Conservation (phyloP, 108 stramenopile genomes). For the Conticribra guillardii region DNA sequence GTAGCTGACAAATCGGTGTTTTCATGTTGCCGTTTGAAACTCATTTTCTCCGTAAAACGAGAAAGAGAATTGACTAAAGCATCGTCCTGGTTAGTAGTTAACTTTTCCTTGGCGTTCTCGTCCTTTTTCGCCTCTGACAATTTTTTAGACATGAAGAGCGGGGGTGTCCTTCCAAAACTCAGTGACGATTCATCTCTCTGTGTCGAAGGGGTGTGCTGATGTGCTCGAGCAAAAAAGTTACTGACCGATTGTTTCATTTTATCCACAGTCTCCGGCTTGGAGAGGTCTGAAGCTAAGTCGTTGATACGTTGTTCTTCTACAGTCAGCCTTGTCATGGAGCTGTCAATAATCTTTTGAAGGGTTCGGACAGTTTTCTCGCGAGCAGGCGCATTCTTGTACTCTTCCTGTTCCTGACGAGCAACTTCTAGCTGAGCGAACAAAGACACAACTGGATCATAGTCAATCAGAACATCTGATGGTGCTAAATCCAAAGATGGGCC, state of each 20-base stretch:
- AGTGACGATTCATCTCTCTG: constrained; percentile 21
- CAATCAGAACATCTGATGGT: constrained; percentile 62
- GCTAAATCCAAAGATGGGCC: constrained; percentile 49
- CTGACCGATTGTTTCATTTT: constrained; percentile 46
- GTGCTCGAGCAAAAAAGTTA: constrained; percentile 23
- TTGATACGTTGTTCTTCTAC: constrained; percentile 53
- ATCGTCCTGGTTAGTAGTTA: background rate
- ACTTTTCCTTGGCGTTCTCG: constrained; percentile 3
- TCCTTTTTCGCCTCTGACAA: constrained; percentile 5
- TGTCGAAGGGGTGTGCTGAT: constrained; percentile 1
- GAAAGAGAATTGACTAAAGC: constrained; percentile 1
- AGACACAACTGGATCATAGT: constrained; percentile 75
- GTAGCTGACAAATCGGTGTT: background rate
- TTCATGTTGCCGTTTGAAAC: constrained; percentile 6
- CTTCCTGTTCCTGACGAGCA: constrained; percentile 58
- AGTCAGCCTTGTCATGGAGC: constrained; percentile 74
- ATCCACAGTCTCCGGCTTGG: constrained; percentile 34
- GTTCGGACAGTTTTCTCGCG: constrained; percentile 70
- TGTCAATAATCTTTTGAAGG: constrained; percentile 78
- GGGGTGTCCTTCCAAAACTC: constrained; percentile 25
- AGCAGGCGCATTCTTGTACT: constrained; percentile 59
- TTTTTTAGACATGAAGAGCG: constrained; percentile 34
- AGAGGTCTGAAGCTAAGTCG: constrained; percentile 41
- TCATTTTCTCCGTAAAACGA: constrained; percentile 14
- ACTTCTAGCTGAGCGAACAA: constrained; percentile 81